These are phyloP conservation scores for Sergeia podlipaevii DNA, from an alignment of 208 protist genomes.

Conservation along the genomic window DNA sequence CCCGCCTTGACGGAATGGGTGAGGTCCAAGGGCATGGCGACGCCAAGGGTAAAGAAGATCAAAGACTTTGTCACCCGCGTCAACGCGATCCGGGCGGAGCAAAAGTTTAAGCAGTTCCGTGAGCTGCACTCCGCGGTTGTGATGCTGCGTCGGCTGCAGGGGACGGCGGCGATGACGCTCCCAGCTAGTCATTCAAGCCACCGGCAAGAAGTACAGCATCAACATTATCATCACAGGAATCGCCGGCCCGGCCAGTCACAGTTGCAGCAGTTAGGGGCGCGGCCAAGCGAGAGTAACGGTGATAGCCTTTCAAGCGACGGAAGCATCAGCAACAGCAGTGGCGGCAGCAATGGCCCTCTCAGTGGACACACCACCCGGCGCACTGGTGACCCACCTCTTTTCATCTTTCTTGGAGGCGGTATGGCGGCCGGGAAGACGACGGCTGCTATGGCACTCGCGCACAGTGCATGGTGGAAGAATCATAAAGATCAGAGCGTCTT, in stretches of 20 bases:
- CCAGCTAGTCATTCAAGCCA: no score
- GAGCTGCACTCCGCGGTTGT: constrained; percentile 58
- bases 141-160: constrained; percentile 58
- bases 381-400: constrained; percentile 47
- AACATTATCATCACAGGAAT: no score
- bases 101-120: constrained; percentile 47
- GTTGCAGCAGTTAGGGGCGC: neutral
- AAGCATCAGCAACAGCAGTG: neutral
- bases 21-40: constrained; percentile 27
- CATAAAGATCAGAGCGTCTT: constrained; percentile 73
- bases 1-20: constrained; percentile 59
- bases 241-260: neutral
- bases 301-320: neutral
- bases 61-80: constrained; percentile 45
- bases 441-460: constrained; percentile 59
- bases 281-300: neutral
- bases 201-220: no score
- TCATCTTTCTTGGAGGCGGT: constrained; percentile 86
- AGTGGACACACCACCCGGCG: neutral
- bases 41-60: constrained; percentile 23
- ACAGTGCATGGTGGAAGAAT: constrained; percentile 67
- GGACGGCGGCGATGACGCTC: neutral
- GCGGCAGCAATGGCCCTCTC: neutral
- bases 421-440: constrained; percentile 90
- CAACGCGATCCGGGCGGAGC: constrained; percentile 35